Percentiles rank a stretch among this genome's conserved stretches.
Conservation (phyloP, 305 asterid genomes). For the Caryopteris hybrid region DNA sequence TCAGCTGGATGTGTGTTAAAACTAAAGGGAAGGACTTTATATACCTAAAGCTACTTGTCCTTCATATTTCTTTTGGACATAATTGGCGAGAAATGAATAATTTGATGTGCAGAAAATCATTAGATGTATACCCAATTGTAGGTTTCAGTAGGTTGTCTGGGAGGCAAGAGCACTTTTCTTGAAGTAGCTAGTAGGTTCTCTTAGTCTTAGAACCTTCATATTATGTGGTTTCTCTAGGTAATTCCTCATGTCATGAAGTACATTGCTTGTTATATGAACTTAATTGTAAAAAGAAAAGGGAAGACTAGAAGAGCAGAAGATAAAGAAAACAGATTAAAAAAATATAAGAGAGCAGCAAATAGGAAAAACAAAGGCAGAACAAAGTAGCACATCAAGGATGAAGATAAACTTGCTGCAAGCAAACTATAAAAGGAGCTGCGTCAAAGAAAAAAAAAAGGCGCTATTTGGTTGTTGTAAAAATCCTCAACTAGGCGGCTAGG, state of each 20-base stretch:
- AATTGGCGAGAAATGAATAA: neutral
- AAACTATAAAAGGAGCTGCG: neutral
- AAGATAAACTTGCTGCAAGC: neutral
- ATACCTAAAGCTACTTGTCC: neutral
- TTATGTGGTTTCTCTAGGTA: neutral
- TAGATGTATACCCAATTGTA: neutral
- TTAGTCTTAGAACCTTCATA: neutral
- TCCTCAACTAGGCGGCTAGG: neutral
- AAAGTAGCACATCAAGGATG: neutral
- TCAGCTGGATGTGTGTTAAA: neutral
- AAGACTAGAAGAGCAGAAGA: neutral
- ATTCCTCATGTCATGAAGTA: neutral
- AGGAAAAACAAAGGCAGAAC: neutral
- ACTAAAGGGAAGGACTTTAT: neutral
- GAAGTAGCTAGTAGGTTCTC: neutral
- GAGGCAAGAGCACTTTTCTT: neutral
- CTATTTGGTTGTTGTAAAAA: neutral
- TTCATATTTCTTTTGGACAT: neutral
- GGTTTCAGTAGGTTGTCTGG: neutral
- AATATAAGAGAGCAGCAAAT: neutral
- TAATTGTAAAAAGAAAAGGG: neutral
- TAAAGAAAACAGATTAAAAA: neutral
- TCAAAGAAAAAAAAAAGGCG: neutral
- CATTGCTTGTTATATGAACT: neutral
- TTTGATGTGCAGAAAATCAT: neutral